A percentile compares a stretch with the other conserved stretches of the same genome.
These are phyloP conservation scores for Cercospora citrullina DNA, from an alignment of 2,329 filamentous ascomycete genomes.

Conservation along the genomic window DNA sequence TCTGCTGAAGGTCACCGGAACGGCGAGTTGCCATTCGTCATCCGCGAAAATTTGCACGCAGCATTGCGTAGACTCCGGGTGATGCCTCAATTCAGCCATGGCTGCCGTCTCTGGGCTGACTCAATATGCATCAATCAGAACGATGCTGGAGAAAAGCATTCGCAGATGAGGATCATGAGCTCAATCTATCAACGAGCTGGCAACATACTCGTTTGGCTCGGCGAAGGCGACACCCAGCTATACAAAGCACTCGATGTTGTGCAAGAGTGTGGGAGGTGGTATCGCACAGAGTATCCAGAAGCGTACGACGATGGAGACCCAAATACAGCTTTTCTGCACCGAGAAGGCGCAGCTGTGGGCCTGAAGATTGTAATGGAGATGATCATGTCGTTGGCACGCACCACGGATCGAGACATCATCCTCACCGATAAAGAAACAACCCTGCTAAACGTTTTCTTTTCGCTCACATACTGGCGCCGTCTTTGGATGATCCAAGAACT, in stretches of 20 bases:
- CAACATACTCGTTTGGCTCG: not conserved
- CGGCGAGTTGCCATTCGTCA: not conserved
- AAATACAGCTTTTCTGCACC: not conserved
- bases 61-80: not conserved
- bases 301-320: not conserved
- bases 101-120: not conserved
- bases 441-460: not conserved
- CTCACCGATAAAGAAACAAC: not conserved
- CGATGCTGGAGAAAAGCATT: not conserved
- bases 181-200: not conserved
- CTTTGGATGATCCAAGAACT: not conserved
- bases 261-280: not conserved
- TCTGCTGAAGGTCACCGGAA: not conserved
- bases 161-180: not conserved
- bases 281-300: not conserved
- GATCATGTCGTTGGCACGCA: not conserved
- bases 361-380: not conserved
- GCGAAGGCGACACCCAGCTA: not conserved
- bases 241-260: not conserved
- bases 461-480: not conserved
- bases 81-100: not conserved
- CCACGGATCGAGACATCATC: not conserved
- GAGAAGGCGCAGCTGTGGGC: not conserved
- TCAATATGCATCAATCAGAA: not conserved
- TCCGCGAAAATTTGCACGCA: not conserved